Evolutionary conservation across 768 basidiomycete species (phyloP).

Genomic region (Melanogaster broomeanus): DNA sequence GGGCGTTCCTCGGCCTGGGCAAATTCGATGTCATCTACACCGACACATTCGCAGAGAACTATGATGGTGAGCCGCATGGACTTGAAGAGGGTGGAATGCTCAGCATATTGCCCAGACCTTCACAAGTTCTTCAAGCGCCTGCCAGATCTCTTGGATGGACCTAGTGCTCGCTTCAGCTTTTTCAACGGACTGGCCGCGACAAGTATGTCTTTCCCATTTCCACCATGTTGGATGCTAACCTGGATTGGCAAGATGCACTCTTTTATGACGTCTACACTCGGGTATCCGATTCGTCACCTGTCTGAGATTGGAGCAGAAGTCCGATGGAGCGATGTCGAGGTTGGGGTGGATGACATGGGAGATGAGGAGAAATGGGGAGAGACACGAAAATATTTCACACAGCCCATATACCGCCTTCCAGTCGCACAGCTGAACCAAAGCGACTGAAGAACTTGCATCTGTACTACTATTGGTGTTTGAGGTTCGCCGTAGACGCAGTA

Average conservation of each 20-base stretch:
- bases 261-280: conserved; percentile 93
- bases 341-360: conserved; percentile 44
- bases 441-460: conserved; percentile 1
- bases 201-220: conserved; percentile 48
- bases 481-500: too few relatives aligned
- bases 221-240: background rate
- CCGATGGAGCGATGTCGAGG: conserved; percentile 80
- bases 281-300: conserved; percentile 83
- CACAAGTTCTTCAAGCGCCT: conserved; percentile 79
- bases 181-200: conserved; percentile 98
- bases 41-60: conserved; percentile 92
- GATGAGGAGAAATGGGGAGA: conserved; percentile 72
- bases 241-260: conserved; percentile 58
- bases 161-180: conserved; percentile 86
- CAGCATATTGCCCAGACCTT: conserved; percentile 46
- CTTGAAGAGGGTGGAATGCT: background rate
- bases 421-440: conserved; percentile 38
- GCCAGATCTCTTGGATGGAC: conserved; percentile 72
- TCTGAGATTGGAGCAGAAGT: conserved; percentile 78
- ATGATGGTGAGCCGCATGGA: conserved; percentile 47
- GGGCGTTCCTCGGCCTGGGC: conserved; percentile 58
- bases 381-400: conserved; percentile 72
- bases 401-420: conserved; percentile 76
- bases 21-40: conserved; percentile 91
- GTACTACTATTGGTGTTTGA: too few relatives aligned